Conservation (phyloP, 768 basidiomycete species). For the Polyporus arcularius region DNA sequence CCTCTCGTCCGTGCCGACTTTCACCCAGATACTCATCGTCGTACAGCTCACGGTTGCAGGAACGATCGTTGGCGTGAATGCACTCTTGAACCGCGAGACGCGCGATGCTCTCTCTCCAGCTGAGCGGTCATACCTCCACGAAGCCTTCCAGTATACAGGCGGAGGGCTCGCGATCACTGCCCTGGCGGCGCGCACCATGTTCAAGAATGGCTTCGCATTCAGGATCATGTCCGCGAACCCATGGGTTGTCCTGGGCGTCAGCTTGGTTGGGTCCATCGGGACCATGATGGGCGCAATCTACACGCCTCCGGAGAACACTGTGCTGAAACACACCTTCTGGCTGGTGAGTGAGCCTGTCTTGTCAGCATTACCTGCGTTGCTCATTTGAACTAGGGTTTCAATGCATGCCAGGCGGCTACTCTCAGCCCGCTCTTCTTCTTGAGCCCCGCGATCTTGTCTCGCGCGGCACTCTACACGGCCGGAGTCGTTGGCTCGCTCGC, state of each 20-base stretch:
- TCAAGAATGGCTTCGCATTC: conserved; percentile 65
- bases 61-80: conserved; percentile 62
- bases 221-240: conserved; percentile 84
- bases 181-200: conserved; percentile 75
- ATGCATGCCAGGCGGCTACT: conserved; percentile 83
- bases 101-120: conserved; percentile 60
- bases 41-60: conserved; percentile 71
- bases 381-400: conserved; percentile 61
- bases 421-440: conserved; percentile 90
- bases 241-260: conserved; percentile 82
- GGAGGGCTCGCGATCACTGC: conserved; percentile 79
- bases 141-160: conserved; percentile 82
- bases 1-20: not conserved
- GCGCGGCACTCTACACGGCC: conserved; percentile 86
- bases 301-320: conserved; percentile 73
- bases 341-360: conserved; percentile 48
- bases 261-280: conserved; percentile 78
- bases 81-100: conserved; percentile 76
- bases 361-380: conserved; percentile 6
- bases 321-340: conserved; percentile 83
- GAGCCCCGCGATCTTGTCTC: conserved; percentile 79
- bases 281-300: conserved; percentile 83
- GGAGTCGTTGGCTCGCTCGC: conserved; percentile 85
- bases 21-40: not conserved
- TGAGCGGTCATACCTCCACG: conserved; percentile 72